A percentile compares a stretch with the other conserved stretches of the same genome.
phyloP scores from a whole-genome alignment of 1,139 yeast species.

The Suhomyces bribrorum region DNA sequence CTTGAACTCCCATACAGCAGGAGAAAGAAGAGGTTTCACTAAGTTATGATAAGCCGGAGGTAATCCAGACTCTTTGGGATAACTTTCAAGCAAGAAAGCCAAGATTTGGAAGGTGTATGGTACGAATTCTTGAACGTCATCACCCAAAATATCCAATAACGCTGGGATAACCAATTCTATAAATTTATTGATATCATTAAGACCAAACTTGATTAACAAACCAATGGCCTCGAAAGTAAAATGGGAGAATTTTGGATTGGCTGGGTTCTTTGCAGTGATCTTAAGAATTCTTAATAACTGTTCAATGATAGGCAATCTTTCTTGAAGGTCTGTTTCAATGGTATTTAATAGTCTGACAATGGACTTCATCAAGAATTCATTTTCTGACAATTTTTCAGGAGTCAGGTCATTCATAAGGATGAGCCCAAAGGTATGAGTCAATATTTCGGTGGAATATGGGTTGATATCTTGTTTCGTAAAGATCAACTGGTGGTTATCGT shows the following conservation, averaged over 20 bases:
- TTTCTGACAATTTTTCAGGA: slow-evolving; percentile 93
- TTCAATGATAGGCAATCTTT: slow-evolving; percentile 50
- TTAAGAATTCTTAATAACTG: slow-evolving; percentile 71
- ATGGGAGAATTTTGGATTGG: slow-evolving; percentile 92
- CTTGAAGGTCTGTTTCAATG: slow-evolving; percentile 60
- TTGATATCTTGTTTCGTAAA: slow-evolving; percentile 72
- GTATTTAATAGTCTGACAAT: slow-evolving; percentile 81
- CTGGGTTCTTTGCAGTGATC: slow-evolving; percentile 82
- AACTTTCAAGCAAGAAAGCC: slow-evolving; percentile 70
- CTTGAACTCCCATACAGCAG: slow-evolving; percentile 86
- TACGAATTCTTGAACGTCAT: slow-evolving; percentile 90
- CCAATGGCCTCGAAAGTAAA: slow-evolving; percentile 88
- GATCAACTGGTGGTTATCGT: slow-evolving; percentile 49
- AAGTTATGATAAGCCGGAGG: slow-evolving; percentile 68
- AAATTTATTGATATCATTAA: slow-evolving; percentile 42
- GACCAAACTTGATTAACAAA: slow-evolving; percentile 61
- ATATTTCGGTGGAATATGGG: slow-evolving; percentile 48
- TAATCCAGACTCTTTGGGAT: slow-evolving; percentile 50
- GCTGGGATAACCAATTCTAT: slow-evolving; percentile 66
- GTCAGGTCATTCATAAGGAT: slow-evolving; percentile 58
- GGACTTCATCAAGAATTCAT: slow-evolving; percentile 88
- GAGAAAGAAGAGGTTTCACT: slow-evolving; percentile 80
- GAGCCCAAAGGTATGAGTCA: slow-evolving; percentile 65
- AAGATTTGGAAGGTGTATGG: slow-evolving; percentile 91
- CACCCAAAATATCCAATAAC: slow-evolving; percentile 64